Percentiles rank a stretch among this genome's conserved stretches.
Conservation (phyloP, 345 rosid genomes). For the Euphorbia lathyris region DNA sequence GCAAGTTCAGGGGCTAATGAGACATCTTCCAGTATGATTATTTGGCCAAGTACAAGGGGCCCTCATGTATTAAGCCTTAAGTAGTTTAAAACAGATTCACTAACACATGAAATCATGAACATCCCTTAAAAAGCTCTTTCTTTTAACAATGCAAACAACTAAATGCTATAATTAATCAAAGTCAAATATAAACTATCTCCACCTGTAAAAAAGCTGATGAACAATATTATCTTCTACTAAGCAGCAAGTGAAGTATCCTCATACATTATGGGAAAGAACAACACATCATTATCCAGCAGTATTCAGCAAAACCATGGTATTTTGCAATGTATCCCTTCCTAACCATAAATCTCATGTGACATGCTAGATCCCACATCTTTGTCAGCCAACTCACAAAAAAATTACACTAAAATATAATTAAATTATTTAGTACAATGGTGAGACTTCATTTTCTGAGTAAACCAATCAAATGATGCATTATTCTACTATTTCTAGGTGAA, state of each 20-base stretch:
- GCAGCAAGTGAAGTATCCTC: not conserved
- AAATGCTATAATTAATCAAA: not conserved
- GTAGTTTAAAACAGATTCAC: too few species aligned
- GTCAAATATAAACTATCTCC: not conserved
- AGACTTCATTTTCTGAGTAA: slow-evolving; percentile 32
- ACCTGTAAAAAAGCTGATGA: not conserved
- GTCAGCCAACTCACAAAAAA: slow-evolving; percentile 38
- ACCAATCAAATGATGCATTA: slow-evolving; percentile 7
- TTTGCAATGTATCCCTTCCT: slow-evolving; percentile 3
- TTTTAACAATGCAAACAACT: not conserved
- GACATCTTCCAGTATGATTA: too few species aligned
- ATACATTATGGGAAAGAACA: not conserved
- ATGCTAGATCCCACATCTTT: slow-evolving; percentile 36
- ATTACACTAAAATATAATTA: not conserved
- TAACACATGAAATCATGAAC: too few species aligned
- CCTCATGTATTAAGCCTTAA: too few species aligned
- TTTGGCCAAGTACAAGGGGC: too few species aligned
- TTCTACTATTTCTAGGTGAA: not conserved
- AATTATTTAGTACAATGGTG: slow-evolving; percentile 26
- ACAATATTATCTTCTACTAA: not conserved
- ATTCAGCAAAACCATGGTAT: not conserved
- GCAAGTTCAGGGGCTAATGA: too few species aligned
- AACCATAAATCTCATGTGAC: slow-evolving; percentile 19
- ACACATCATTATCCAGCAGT: not conserved
- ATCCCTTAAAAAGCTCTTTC: not conserved